phyloP scores from a whole-genome alignment of 2,329 filamentous ascomycete genomes.

The Colletotrichum gloeosporioides region DNA sequence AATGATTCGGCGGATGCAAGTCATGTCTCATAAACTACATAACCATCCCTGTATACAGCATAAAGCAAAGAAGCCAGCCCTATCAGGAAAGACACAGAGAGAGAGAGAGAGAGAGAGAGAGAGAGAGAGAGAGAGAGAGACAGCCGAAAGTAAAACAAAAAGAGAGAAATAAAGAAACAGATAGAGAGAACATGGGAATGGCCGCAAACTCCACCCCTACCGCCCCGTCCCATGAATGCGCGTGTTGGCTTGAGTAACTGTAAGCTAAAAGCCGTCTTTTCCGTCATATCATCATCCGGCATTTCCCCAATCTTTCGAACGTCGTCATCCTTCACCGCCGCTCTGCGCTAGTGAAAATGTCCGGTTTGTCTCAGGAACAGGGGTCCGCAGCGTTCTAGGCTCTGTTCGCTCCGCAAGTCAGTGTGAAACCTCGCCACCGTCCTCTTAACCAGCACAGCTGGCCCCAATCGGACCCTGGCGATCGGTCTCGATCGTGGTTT shows the following conservation, averaged over 20 bases:
- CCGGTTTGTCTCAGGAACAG: conserved; percentile 10
- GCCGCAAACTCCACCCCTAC: neutral
- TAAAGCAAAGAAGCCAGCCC: neutral
- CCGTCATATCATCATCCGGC: conserved; percentile 19
- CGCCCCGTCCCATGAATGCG: neutral
- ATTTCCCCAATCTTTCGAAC: neutral
- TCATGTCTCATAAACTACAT: conserved; percentile 2
- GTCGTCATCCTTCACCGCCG: conserved; percentile 9
- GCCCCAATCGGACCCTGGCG: conserved; percentile 8
- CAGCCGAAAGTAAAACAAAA: neutral
- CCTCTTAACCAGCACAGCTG: neutral
- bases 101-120: neutral
- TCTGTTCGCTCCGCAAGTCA: neutral
- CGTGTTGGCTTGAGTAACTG: neutral
- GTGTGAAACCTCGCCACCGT: neutral
- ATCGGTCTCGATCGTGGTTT: neutral
- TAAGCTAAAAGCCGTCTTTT: conserved; percentile 3
- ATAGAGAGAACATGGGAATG: neutral
- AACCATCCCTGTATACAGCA: neutral
- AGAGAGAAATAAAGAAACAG: neutral
- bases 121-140: neutral
- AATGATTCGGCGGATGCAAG: neutral
- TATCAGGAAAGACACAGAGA: neutral
- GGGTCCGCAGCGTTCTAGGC: neutral
- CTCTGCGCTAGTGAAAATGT: conserved; percentile 3